Evolutionary conservation across 2,329 filamentous ascomycete species (phyloP), one percentile per base, ranked within the genome.

Genomic region (Apiospora rasikravindrae): DNA sequence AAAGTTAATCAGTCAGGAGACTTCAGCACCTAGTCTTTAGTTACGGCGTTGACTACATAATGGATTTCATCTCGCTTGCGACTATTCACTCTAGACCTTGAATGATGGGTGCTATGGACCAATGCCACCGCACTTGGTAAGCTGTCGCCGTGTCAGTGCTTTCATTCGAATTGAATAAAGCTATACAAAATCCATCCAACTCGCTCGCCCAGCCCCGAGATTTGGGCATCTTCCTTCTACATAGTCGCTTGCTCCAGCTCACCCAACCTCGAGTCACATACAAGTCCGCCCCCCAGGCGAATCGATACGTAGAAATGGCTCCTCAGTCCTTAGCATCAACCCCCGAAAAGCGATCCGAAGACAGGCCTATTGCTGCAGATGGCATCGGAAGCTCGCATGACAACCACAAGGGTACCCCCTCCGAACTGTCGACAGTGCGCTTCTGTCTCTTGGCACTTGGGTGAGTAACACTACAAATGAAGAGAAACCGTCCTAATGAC

Each of bases 401-500:
- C 24, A 26, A 42, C 13, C 33, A 26, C 8, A 47, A 40, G 16
- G 40, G n/a, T 33, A 16, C 22, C 45, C 68, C 19, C 2, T 29
- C 49, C 47, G 68, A 69, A 42, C n/a, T 69, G n/a, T 26, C 68
- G 11, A 5, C 5, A 1, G 4, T 69, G 11, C 45, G 49, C 14
- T 69, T 69, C 47, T 14, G 33, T 11, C 33, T 69, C 29, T 24
- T 69, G 33, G 49, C 68, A 40, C 37, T 69, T 33, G 68, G 67
- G 67, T 69, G n/a, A 49, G 67, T 68, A 69, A 13, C 57, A n/a
- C 2, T 22, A 11, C 16, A 13, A 64, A 22, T n/a, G 57, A 7
- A 33, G 11, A n/a, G 33, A 37, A 40, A 2, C 73, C 76, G n/a
- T 45, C 16, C 53, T 70, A 37, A 57, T 37, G 64, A 37, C 37